These are phyloP conservation scores for Suillus clintonianus DNA, from an alignment of 768 basidiomycete species.

Conservation along the genomic window DNA sequence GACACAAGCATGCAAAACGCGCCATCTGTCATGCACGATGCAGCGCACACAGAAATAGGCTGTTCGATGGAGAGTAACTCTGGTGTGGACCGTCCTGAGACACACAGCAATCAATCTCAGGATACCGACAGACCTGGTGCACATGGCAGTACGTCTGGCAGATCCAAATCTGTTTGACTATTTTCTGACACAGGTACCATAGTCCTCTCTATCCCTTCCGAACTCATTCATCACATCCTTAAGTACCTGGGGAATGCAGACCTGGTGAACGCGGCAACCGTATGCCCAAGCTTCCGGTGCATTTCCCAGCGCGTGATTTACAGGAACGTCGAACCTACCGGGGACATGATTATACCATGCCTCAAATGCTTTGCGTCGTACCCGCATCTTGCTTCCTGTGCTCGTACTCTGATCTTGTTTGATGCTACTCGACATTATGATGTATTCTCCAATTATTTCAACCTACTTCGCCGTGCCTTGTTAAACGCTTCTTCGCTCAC, in stretches of 20 bases:
- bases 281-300: conserved; percentile 3
- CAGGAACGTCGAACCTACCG: conserved; percentile 6
- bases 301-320: conserved; percentile 13
- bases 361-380: conserved; percentile 10
- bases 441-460: conserved; percentile 3
- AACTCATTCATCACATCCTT: conserved; percentile 13
- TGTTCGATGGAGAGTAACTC: neutral
- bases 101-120: neutral
- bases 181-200: neutral
- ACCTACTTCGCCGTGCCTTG: conserved; percentile 21
- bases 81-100: neutral
- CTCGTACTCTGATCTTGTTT: conserved; percentile 7
- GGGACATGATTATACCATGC: conserved; percentile 8
- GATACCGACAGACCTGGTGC: neutral
- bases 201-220: conserved; percentile 8
- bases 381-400: conserved; percentile 10
- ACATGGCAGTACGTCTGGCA: neutral
- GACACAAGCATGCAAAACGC: neutral
- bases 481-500: conserved; percentile 22
- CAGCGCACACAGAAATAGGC: neutral
- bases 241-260: conserved; percentile 2
- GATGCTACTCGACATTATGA: conserved; percentile 7
- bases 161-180: neutral
- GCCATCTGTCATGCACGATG: neutral
- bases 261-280: conserved; percentile 2